Base-by-base conservation (phyloP, 1,284 basidiomycete genomes). In the Microbotryum scabiosae region DNA sequence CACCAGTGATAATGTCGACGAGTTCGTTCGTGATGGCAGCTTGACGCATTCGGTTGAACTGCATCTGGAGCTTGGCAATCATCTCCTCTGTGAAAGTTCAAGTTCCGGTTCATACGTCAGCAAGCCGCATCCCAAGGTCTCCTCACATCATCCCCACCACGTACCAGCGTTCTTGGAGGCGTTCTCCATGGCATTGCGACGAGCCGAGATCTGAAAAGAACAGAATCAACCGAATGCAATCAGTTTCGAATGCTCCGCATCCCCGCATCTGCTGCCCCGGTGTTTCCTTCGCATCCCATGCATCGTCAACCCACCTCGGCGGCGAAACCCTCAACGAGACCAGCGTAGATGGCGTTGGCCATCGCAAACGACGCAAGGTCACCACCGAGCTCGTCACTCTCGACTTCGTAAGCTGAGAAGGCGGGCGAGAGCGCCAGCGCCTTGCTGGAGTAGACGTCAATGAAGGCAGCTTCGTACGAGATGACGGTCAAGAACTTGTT, bases 131-230 rank as follows among this genome's bases (percentile, higher is more conserved):
- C 55, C 75, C 68, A 72, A 73, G 12, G 4, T 18, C 36, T 18
- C 10, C 36, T 4, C 36, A 41, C 16, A 41, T 5, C 16, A 41
- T 18, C 36, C 14, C 9, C 16, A 41, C 14, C 14, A 41, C 36
- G 36, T 41, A 41, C 36, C 82, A 61, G 94, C 96, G 78, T 98
- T 98, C 86, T 81, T 98, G 69, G 93, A 94, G 56, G 94, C 96
- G 75, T 94, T 98, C 85, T 98, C 94, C 94, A 99, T 99, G 74
- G 96, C 94, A 73, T 96, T 97, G 71, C 94, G 88, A 78, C 91
- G 83, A 62, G 73, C 62, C 28, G 65, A 69, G 52, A 69, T 69
- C 68, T 69, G 61, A 26, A 48, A 16, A 26, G 14, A 16, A 21
- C 26, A 54, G 5, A 32, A 32, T 10, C 30, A 32, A 16, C 36